Conservation (phyloP, 1,284 basidiomycete genomes). For the Tylopilus sp. region DNA sequence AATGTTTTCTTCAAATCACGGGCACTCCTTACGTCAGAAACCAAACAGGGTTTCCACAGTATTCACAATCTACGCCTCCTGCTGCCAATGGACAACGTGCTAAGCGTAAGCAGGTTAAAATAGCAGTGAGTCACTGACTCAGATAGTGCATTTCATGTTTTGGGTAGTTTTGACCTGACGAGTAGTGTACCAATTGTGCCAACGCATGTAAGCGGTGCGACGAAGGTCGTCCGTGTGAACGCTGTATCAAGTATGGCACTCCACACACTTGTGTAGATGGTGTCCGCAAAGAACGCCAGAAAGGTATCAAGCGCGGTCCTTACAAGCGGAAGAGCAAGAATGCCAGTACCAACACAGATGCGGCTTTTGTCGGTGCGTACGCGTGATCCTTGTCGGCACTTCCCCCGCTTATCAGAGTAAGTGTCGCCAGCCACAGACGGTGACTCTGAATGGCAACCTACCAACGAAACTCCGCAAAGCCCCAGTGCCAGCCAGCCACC, state of each 20-base stretch:
- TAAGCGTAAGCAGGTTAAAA: slow-evolving; percentile 86
- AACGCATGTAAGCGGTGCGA: slow-evolving; percentile 84
- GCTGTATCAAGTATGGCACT: slow-evolving; percentile 78
- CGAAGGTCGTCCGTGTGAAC: slow-evolving; percentile 73
- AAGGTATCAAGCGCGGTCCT: slow-evolving; percentile 81
- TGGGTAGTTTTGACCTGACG: slow-evolving; percentile 7
- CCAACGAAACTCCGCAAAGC: slow-evolving; percentile 27
- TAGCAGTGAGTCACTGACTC: slow-evolving; percentile 56
- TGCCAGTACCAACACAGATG: slow-evolving; percentile 18
- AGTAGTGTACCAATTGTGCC: slow-evolving; percentile 77
- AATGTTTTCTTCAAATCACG: slow-evolving; percentile 5
- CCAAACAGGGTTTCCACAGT: slow-evolving; percentile 30
- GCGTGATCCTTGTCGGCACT: slow-evolving; percentile 8
- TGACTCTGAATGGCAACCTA: slow-evolving; percentile 35
- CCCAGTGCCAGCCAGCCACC: slow-evolving; percentile 32
- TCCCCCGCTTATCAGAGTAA: slow-evolving; percentile 18
- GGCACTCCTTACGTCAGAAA: slow-evolving; percentile 29
- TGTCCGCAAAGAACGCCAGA: slow-evolving; percentile 78
- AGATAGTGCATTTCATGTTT: not conserved
- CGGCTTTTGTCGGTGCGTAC: slow-evolving; percentile 20
- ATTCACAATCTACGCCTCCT: slow-evolving; percentile 27
- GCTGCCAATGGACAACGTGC: slow-evolving; percentile 36
- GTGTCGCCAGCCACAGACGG: slow-evolving; percentile 13
- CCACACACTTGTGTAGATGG: slow-evolving; percentile 69
- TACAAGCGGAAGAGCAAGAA: slow-evolving; percentile 74